These are phyloP conservation scores for Avena atlantica DNA, from an alignment of 176 grass and related monocot genomes.

Conservation along the genomic window DNA sequence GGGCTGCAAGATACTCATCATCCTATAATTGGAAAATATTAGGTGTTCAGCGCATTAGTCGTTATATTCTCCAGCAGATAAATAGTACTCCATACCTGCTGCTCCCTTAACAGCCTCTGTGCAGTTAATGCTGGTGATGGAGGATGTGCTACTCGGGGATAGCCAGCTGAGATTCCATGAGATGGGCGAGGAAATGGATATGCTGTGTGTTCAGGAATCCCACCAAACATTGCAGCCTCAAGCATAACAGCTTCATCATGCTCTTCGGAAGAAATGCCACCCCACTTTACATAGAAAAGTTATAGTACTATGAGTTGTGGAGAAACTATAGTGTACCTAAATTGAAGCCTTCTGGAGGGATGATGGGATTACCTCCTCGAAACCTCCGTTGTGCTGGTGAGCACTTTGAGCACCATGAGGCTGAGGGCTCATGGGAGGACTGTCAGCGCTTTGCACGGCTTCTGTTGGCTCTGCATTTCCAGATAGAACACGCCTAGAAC, in stretches of 20 bases:
- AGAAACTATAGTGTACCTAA: constrained; percentile 16
- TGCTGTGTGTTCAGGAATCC: constrained; percentile 64
- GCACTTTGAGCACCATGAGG: constrained; percentile 42
- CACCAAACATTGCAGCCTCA: constrained; percentile 97
- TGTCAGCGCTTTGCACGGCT: constrained; percentile 38
- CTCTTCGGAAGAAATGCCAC: constrained; percentile 91
- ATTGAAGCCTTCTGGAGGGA: constrained; percentile 9
- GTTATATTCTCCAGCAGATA: not conserved
- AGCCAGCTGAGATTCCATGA: constrained; percentile 36
- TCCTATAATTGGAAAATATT: constrained; percentile 67
- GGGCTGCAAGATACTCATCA: constrained; percentile 85
- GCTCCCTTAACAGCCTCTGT: constrained; percentile 89
- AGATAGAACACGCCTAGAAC: constrained; percentile 43
- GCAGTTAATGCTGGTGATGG: constrained; percentile 77
- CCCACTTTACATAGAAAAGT: constrained; percentile 71
- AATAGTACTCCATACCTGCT: constrained; percentile 66
- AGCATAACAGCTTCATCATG: constrained; percentile 99
- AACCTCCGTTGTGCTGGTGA: constrained; percentile 45
- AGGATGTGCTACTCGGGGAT: constrained; percentile 53
- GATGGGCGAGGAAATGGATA: constrained; percentile 79
- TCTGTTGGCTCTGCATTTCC: constrained; percentile 50
- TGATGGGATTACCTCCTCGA: constrained; percentile 63
- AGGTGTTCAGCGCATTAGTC: not conserved
- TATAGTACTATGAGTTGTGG: constrained; percentile 25
- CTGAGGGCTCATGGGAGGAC: constrained; percentile 47